Evolutionary conservation across 1,284 basidiomycete species (phyloP).

Genomic region (Leccinum pachyderme): DNA sequence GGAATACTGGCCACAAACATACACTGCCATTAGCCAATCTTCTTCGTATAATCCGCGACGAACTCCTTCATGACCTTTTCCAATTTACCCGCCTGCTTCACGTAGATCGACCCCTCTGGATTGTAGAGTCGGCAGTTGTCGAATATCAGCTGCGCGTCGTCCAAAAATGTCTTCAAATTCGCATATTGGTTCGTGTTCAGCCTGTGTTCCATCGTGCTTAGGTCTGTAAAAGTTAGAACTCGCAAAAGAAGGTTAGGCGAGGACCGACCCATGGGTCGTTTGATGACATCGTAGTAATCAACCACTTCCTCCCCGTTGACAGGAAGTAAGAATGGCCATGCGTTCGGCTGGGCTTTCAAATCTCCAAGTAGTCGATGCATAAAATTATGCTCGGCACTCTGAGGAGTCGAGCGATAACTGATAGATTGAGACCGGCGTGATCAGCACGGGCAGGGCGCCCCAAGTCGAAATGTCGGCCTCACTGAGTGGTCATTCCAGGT

Average conservation of each 20-base stretch:
- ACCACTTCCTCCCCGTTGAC: slow-evolving; percentile 83
- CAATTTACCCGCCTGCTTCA: slow-evolving; percentile 83
- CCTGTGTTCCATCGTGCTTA: slow-evolving; percentile 91
- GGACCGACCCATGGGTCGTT: slow-evolving; percentile 87
- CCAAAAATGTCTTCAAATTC: slow-evolving; percentile 74
- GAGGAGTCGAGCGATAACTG: slow-evolving; percentile 44
- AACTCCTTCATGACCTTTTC: slow-evolving; percentile 68
- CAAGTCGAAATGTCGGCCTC: slow-evolving; percentile 29
- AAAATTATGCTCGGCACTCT: slow-evolving; percentile 55
- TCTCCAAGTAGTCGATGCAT: slow-evolving; percentile 88
- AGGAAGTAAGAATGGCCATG: slow-evolving; percentile 87
- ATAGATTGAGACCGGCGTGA: slow-evolving; percentile 12
- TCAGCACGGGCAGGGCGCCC: slow-evolving; percentile 1
- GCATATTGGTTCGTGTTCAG: slow-evolving; percentile 82
- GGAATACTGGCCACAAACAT: background rate
- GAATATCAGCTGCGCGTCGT: slow-evolving; percentile 84
- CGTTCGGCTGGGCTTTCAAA: slow-evolving; percentile 75
- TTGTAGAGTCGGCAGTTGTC: slow-evolving; percentile 94
- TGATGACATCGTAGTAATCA: slow-evolving; percentile 92
- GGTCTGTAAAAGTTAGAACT: slow-evolving; percentile 46
- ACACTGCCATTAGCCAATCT: slow-evolving; percentile 8
- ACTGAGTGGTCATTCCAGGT: slow-evolving; percentile 80
- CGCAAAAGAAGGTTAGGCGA: background rate
- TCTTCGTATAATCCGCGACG: slow-evolving; percentile 36
- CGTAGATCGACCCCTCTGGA: slow-evolving; percentile 80